A percentile compares a stretch with the other conserved stretches of the same genome.
Evolutionary conservation across 768 basidiomycete genomes (phyloP).

Genomic region (Suillus luteus): DNA sequence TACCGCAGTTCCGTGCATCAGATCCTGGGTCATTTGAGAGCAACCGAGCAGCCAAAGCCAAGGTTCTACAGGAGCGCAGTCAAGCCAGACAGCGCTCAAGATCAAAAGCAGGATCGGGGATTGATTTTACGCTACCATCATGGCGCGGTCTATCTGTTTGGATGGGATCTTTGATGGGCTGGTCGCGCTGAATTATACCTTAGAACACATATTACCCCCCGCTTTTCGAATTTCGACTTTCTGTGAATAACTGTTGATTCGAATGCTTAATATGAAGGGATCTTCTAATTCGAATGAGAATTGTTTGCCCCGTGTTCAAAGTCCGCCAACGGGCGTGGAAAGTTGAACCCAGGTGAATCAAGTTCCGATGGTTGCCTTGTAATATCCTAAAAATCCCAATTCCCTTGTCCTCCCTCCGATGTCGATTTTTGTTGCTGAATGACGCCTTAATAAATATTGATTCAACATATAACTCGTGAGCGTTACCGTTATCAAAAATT

Average conservation of each 20-base stretch:
- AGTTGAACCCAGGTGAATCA: too few species aligned
- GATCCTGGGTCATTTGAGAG: slow-evolving; percentile 1
- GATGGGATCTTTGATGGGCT: slow-evolving; percentile 34
- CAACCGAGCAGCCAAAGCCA: not conserved
- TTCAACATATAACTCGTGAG: too few species aligned
- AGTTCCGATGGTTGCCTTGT: too few species aligned
- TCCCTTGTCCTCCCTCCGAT: too few species aligned
- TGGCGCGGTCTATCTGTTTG: slow-evolving; percentile 34
- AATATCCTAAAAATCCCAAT: too few species aligned
- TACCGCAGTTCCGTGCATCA: not conserved
- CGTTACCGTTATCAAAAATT: too few species aligned
- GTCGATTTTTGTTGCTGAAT: too few species aligned
- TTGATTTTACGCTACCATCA: slow-evolving; percentile 36
- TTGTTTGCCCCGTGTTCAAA: too few species aligned
- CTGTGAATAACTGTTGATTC: slow-evolving; percentile 1
- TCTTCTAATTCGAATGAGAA: too few species aligned
- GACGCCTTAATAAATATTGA: too few species aligned
- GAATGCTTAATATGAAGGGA: not conserved
- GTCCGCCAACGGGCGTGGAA: too few species aligned
- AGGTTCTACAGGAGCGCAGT: not conserved
- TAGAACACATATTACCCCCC: not conserved
- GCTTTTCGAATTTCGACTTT: slow-evolving; percentile 1
- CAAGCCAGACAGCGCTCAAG: not conserved
- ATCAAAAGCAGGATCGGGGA: too few species aligned
- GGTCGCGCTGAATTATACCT: slow-evolving; percentile 24